phyloP scores from a whole-genome alignment of 108 stramenopile genomes.

The Cyclotella kingstonii region DNA sequence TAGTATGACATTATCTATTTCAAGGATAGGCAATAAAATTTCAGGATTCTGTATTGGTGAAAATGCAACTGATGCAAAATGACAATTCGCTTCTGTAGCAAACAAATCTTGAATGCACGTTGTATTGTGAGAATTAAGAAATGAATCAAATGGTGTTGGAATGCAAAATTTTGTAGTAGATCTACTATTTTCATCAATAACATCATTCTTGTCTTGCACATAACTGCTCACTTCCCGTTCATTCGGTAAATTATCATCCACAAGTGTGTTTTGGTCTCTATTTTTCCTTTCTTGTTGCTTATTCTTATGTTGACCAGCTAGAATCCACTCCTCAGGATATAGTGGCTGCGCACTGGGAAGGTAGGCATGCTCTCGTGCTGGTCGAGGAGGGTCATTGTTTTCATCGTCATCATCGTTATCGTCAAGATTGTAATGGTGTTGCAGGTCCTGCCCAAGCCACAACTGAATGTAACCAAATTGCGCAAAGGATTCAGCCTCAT shows the following conservation, averaged over 20 bases:
- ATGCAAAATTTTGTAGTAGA: too few species aligned
- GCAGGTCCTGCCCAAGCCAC: too few species aligned
- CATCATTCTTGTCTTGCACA: neutral
- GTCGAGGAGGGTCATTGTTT: slow-evolving; percentile 19
- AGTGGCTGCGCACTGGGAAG: slow-evolving; percentile 56
- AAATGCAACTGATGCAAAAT: neutral
- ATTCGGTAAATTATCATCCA: neutral
- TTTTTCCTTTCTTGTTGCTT: slow-evolving; percentile 1
- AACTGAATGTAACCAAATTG: too few species aligned
- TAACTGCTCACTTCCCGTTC: neutral
- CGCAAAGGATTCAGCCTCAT: too few species aligned
- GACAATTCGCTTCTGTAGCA: neutral
- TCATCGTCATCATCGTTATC: too few species aligned
- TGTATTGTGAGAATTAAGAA: too few species aligned
- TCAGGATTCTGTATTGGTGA: neutral
- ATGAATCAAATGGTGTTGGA: neutral
- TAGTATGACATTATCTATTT: slow-evolving; percentile 67
- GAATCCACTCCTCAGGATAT: slow-evolving; percentile 47
- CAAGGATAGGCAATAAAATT: slow-evolving; percentile 52
- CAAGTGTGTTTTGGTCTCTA: too few species aligned
- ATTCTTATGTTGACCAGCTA: slow-evolving; percentile 15
- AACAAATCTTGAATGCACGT: too few species aligned
- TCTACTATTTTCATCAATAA: too few species aligned
- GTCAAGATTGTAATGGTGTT: too few species aligned
- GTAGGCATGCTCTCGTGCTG: slow-evolving; percentile 58